Evolutionary conservation across 164 flowering plant species (phyloP), one percentile per base, ranked within the genome.

Genomic region (Vitis cinerea): DNA sequence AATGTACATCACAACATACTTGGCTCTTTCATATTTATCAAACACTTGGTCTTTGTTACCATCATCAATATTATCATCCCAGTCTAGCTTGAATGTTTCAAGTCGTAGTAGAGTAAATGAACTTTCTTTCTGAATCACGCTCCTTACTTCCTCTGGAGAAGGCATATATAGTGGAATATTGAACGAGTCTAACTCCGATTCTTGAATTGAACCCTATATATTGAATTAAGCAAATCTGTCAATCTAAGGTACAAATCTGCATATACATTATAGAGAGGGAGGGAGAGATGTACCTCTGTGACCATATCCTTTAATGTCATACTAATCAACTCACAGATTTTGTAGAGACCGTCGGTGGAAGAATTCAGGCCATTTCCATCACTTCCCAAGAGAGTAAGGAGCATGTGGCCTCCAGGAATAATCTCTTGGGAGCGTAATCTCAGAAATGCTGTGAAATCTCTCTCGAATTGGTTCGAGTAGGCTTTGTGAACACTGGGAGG

Each of bases 91-190:
- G 51, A 66, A 54, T 8, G 17, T 9, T 51, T 66, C 51, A 23
- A 66, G 19, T 37, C n/a, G 56, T 29, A 37, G 50, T 1, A 66
- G 9, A 11, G 4, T 31, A 15, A 75, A 75, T 8, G 75, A 71
- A 1, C 75, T 68, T 58, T 75, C 71, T 19, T 3, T 47, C 11
- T 54, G n/a, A 12, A 75, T 58, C 2, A 66, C 37, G 0, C 29
- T 1, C 12, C 23, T 27, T 1, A 71, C 65, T 47, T 71, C 72
- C 58, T 57, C 69, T 13, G 44, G 27, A 0, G 27, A 48, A 1
- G 79, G 68, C 10, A 27, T 9, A 23, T 71, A 71, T 0, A 9
- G 37, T 49, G 71, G 79, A 2, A 71, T 3, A 47, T 75, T 71
- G 69, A 61, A 71, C 6, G 49, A 16, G 15, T 67, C 71, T 71